phyloP scores from a whole-genome alignment of 1,139 yeast species.

The Citeromyces siamensis region DNA sequence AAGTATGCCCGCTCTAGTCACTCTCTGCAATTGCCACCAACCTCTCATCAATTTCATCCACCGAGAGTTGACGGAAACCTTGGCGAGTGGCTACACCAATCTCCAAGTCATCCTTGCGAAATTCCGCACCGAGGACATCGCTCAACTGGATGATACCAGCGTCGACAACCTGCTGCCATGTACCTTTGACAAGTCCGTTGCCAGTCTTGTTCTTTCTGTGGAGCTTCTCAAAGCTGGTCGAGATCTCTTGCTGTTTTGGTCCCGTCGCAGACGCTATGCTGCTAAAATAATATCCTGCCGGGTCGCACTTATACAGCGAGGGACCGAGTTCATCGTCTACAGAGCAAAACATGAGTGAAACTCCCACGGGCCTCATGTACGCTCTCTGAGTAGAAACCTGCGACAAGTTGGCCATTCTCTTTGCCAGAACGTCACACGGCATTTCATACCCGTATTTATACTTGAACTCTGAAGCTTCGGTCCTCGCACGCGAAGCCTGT shows the following conservation, averaged over 20 bases:
- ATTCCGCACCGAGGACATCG: slow-evolving; percentile 82
- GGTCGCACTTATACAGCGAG: slow-evolving; percentile 86
- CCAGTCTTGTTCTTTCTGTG: slow-evolving; percentile 48
- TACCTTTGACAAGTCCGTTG: slow-evolving; percentile 49
- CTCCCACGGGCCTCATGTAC: slow-evolving; percentile 98
- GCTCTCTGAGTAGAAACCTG: slow-evolving; percentile 97
- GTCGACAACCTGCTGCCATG: slow-evolving; percentile 85
- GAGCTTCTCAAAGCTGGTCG: slow-evolving; percentile 83
- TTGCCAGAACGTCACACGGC: slow-evolving; percentile 91
- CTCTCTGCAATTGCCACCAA: slow-evolving; percentile 91
- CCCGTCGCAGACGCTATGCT: slow-evolving; percentile 93
- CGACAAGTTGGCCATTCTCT: slow-evolving; percentile 89
- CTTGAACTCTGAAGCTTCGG: slow-evolving; percentile 91
- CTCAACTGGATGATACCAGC: slow-evolving; percentile 79
- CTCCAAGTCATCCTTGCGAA: slow-evolving; percentile 86
- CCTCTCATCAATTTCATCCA: slow-evolving; percentile 90
- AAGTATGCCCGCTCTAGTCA: no score
- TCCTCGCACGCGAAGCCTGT: slow-evolving; percentile 78
- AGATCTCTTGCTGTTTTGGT: slow-evolving; percentile 94
- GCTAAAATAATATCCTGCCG: slow-evolving; percentile 92
- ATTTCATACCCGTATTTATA: slow-evolving; percentile 93
- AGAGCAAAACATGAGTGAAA: slow-evolving; percentile 78
- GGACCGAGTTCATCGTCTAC: slow-evolving; percentile 89
- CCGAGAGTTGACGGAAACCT: slow-evolving; percentile 58
- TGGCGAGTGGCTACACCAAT: slow-evolving; percentile 74